Base-by-base conservation (phyloP, 768 basidiomycete genomes). In the Phylloporus scabripes region DNA sequence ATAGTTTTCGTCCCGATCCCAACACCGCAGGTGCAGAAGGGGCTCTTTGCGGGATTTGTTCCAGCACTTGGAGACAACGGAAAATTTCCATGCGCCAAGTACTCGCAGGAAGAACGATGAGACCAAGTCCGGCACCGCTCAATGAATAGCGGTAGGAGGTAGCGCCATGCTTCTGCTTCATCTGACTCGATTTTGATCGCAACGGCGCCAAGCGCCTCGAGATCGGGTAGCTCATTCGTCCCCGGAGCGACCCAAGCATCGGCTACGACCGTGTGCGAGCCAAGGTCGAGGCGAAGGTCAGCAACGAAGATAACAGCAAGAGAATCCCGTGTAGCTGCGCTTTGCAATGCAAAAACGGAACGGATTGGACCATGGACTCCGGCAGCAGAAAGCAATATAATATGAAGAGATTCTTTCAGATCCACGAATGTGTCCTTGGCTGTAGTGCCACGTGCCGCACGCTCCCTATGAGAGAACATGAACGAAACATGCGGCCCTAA, bases 81-180 rank as follows among this genome's bases (percentile, higher is more conserved):
- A 18, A 78, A 62, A 14, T 12, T 34, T 6, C 54, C 42, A 48
- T 67, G 33, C 42, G 51, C 15, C 15, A 53, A n/a, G 56, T 81
- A 82, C 59, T 78, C 76, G 66, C 82, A 83, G 15, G 60, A 60
- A 2, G 58, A 31, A 14, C 49, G 56, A 57, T 83, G 81, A 8
- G 60, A 56, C 80, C 80, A 82, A 0, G 64, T 70, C 21, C 78
- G 72, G 49, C 79, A 80, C 33, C 78, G 73, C 57, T 82, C 82
- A 2, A 71, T 72, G 26, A 78, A 55, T 7, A 67, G 65, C 4
- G 80, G 80, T 1, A 82, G 59, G 23, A 81, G 69, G 46, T 74
- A 67, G 41, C 74, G 74, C 82, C 80, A 83, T 1, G 69, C 71
- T 21, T 53, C 53, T 24, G 48, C 38, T 50, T 63, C 63, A 15